Percentiles rank a stretch among this genome's conserved stretches.
Conservation (phyloP, 2,329 filamentous ascomycete genomes). For the Pseudogymnoascus sp. region DNA sequence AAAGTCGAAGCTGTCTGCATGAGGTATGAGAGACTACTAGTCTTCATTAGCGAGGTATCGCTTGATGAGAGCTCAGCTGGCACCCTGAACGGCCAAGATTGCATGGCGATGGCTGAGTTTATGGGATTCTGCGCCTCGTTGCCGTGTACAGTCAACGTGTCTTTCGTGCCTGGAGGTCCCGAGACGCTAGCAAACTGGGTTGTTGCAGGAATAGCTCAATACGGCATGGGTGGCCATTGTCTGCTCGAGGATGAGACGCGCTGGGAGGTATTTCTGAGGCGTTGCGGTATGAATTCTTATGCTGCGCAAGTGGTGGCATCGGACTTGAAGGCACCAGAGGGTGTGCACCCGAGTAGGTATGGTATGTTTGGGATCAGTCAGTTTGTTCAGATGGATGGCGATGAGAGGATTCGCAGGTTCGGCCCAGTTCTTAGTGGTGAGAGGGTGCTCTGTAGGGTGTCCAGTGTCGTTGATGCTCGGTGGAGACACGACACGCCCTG, state of each 20-base stretch:
- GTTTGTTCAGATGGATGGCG: conserved; percentile 49
- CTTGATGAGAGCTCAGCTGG: conserved; percentile 34
- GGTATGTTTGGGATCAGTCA: conserved; percentile 39
- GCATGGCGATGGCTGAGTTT: conserved; percentile 26
- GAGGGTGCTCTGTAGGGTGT: conserved; percentile 45
- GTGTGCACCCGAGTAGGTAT: conserved; percentile 17
- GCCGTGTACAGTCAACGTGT: conserved; percentile 32
- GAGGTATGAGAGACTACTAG: conserved; percentile 59
- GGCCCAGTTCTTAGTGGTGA: conserved; percentile 45
- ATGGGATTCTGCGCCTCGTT: conserved; percentile 30
- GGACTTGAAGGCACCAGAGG: conserved; percentile 34
- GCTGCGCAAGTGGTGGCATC: conserved; percentile 59
- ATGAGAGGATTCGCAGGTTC: conserved; percentile 44
- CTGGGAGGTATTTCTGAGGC: conserved; percentile 61
- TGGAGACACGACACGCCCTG: conserved; percentile 32
- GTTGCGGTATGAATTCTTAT: conserved; percentile 61
- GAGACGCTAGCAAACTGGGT: conserved; percentile 48
- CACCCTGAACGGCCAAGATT: conserved; percentile 20
- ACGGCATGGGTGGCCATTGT: conserved; percentile 27
- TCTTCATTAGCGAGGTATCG: conserved; percentile 57
- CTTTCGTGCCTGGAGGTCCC: conserved; percentile 44
- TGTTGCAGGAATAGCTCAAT: conserved; percentile 42
- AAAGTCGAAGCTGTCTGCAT: conserved; percentile 41
- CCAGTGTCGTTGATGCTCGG: conserved; percentile 41
- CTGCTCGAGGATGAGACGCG: conserved; percentile 51